A percentile compares a stretch with the other conserved stretches of the same genome.
phyloP scores from a whole-genome alignment of 1,284 basidiomycete species.

The Neonothopanus nambi region DNA sequence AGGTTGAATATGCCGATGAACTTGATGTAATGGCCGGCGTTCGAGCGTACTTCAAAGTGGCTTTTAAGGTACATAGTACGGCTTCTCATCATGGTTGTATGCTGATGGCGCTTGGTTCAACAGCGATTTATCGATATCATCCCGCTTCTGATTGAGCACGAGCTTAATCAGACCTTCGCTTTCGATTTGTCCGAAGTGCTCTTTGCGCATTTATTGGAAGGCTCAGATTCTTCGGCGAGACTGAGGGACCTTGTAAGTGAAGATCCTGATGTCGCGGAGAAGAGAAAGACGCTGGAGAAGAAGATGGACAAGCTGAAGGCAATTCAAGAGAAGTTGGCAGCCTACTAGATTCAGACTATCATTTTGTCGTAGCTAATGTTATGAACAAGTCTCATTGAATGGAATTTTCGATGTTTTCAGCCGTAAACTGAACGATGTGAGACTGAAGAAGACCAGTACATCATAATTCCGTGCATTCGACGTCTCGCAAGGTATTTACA shows the following conservation, averaged over 20 bases:
- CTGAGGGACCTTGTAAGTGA: conserved; percentile 13
- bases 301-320: conserved; percentile 11
- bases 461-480: too few relatives aligned
- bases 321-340: conserved; percentile 21
- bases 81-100: neutral
- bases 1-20: conserved; percentile 34
- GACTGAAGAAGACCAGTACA: too few relatives aligned
- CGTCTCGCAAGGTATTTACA: too few relatives aligned
- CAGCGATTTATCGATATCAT: conserved; percentile 59
- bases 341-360: neutral
- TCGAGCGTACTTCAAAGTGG: conserved; percentile 47
- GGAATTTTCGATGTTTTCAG: too few relatives aligned
- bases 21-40: conserved; percentile 51
- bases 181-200: conserved; percentile 38
- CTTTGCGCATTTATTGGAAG: conserved; percentile 35
- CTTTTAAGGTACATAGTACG: conserved; percentile 13
- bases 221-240: conserved; percentile 17
- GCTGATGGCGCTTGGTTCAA: neutral
- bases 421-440: too few relatives aligned
- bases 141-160: conserved; percentile 51
- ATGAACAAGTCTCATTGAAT: too few relatives aligned
- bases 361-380: too few relatives aligned
- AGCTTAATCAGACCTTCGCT: conserved; percentile 43
- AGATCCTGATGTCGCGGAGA: conserved; percentile 7
- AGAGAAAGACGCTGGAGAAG: conserved; percentile 9